Evolutionary conservation across 1,139 yeast genomes (phyloP).

Genomic region (Pichia norvegensis): DNA sequence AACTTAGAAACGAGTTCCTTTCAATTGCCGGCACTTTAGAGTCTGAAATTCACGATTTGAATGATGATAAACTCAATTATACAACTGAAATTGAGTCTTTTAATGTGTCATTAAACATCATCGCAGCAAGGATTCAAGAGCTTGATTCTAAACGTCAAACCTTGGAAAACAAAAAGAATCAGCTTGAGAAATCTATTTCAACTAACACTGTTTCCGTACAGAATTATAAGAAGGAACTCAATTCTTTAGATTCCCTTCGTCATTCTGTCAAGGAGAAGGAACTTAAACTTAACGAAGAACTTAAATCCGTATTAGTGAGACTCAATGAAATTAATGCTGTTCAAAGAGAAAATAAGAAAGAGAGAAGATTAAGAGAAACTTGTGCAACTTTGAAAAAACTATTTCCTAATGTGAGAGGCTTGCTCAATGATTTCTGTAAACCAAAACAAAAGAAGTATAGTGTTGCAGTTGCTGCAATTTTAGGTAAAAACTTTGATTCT

Average conservation of each 20-base stretch:
- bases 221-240: conserved; percentile 35
- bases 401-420: conserved; percentile 77
- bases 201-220: conserved; percentile 29
- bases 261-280: conserved; percentile 44
- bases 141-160: conserved; percentile 32
- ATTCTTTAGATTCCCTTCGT: conserved; percentile 37
- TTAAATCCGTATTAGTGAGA: conserved; percentile 53
- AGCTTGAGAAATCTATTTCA: conserved; percentile 28
- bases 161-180: conserved; percentile 30
- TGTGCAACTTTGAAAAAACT: conserved; percentile 58
- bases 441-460: conserved; percentile 75
- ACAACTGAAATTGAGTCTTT: conserved; percentile 34
- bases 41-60: conserved; percentile 42
- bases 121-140: conserved; percentile 35
- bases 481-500: conserved; percentile 77
- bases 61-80: conserved; percentile 40
- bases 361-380: conserved; percentile 62
- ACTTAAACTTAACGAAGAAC: conserved; percentile 50
- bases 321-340: conserved; percentile 69
- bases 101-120: conserved; percentile 38
- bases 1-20: conserved; percentile 50
- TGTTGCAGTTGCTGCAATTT: conserved; percentile 65
- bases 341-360: conserved; percentile 68
- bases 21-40: conserved; percentile 51
- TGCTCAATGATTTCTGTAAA: conserved; percentile 69